Evolutionary conservation across 306 rosid species (phyloP).

Genomic region (Castanospermum australe): DNA sequence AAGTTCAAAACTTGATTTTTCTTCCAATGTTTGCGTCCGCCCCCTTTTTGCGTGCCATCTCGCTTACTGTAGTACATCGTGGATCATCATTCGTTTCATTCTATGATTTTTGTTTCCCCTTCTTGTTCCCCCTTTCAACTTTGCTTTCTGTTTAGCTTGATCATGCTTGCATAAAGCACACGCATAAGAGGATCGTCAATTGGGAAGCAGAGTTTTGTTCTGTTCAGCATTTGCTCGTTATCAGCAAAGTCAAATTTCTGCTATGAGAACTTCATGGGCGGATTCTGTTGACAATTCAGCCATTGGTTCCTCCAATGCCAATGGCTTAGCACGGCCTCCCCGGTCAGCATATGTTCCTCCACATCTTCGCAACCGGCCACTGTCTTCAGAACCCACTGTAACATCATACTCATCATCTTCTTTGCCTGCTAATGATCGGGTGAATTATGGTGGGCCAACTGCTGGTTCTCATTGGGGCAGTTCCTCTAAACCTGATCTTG

Average conservation of each 20-base stretch:
- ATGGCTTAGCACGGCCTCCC: constrained; percentile 34
- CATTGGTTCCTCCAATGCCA: constrained; percentile 35
- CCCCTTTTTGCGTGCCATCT: constrained; percentile 13
- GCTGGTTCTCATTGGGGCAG: constrained; percentile 44
- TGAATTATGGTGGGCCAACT: constrained; percentile 38
- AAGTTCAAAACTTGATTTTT: constrained; percentile 11
- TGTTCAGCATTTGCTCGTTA: constrained; percentile 30
- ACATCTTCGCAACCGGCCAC: constrained; percentile 66
- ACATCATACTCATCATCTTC: constrained; percentile 26
- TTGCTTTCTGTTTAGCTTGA: constrained; percentile 26
- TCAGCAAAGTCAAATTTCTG: constrained; percentile 26
- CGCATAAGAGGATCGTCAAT: constrained; percentile 28
- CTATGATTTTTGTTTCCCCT: not conserved
- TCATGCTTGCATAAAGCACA: constrained; percentile 13
- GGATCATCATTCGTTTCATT: constrained; percentile 8
- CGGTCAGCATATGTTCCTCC: constrained; percentile 71
- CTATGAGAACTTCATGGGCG: constrained; percentile 68
- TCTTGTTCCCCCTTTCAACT: not conserved
- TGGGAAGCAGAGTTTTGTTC: constrained; percentile 6
- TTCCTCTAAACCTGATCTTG: constrained; percentile 42
- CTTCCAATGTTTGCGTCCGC: not conserved
- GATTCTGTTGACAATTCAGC: constrained; percentile 65
- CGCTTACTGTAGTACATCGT: not conserved
- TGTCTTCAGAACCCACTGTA: constrained; percentile 44
- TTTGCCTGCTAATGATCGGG: constrained; percentile 28